These are phyloP conservation scores for Chrysanthemum lavandulifolium DNA, from an alignment of 129 eudicot species.

Conservation along the genomic window DNA sequence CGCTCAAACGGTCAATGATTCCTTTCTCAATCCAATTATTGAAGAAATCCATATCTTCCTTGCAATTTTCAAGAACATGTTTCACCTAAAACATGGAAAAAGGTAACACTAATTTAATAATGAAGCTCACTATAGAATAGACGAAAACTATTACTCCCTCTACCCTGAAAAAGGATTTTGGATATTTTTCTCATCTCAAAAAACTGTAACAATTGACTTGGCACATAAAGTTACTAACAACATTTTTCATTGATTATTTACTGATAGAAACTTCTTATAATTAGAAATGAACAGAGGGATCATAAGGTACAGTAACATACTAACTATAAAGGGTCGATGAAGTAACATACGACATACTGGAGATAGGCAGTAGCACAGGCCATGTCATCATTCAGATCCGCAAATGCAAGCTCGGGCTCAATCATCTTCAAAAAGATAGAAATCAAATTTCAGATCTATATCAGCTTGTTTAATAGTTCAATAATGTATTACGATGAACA, in stretches of 20 bases:
- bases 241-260: neutral
- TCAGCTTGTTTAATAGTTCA: constrained; percentile 13
- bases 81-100: constrained; percentile 58
- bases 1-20: constrained; percentile 74
- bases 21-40: constrained; percentile 94
- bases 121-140: neutral
- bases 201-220: neutral
- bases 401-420: constrained; percentile 99
- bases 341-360: constrained; percentile 99
- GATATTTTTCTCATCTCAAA: neutral
- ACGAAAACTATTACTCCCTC: neutral
- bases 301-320: constrained; percentile 17
- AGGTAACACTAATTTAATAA: neutral
- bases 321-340: constrained; percentile 30
- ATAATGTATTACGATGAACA: constrained; percentile 1
- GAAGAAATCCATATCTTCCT: constrained; percentile 99
- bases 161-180: neutral
- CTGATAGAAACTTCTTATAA: neutral
- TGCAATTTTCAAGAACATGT: constrained; percentile 87
- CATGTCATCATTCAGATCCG: constrained; percentile 97
- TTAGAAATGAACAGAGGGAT: neutral
- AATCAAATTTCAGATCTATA: constrained; percentile 6
- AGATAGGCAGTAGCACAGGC: constrained; percentile 99
- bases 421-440: constrained; percentile 66
- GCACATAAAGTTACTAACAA: neutral